Evolutionary conservation across 1,284 basidiomycete species (phyloP).

Genomic region (Trametes pubescens): DNA sequence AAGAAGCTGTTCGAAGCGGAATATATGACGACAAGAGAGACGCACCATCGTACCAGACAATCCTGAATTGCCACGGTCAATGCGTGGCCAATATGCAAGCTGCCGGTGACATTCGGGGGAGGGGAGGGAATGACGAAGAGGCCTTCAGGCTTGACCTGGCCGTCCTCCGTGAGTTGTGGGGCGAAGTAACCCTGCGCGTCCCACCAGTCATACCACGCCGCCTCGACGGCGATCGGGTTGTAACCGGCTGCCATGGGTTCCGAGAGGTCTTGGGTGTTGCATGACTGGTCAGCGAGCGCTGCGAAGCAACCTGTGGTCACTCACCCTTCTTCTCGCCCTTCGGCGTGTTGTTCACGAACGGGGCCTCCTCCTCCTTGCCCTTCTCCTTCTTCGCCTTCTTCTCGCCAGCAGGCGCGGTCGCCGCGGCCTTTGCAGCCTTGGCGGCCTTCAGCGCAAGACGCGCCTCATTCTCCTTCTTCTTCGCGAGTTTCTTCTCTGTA

Average conservation of each 20-base stretch:
- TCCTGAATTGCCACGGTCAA: constrained; percentile 96
- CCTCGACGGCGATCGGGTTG: constrained; percentile 95
- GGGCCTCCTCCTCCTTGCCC: constrained; percentile 71
- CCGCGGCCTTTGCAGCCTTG: constrained; percentile 66
- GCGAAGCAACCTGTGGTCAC: constrained; percentile 1
- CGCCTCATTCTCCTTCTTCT: constrained; percentile 68
- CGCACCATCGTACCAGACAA: constrained; percentile 84
- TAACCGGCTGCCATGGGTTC: constrained; percentile 91
- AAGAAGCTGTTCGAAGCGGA: neutral
- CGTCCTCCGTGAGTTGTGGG: constrained; percentile 72
- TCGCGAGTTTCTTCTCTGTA: constrained; percentile 42
- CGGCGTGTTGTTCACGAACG: constrained; percentile 88
- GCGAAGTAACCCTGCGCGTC: constrained; percentile 89
- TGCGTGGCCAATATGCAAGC: constrained; percentile 96
- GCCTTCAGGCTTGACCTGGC: constrained; percentile 66
- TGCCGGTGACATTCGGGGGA: constrained; percentile 99
- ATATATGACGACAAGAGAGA: constrained; percentile 20
- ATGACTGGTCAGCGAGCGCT: neutral
- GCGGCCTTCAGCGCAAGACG: constrained; percentile 78
- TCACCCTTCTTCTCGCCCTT: constrained; percentile 91
- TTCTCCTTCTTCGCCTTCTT: constrained; percentile 84
- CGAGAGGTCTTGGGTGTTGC: constrained; percentile 72
- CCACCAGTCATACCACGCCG: constrained; percentile 99
- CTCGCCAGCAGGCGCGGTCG: constrained; percentile 51
- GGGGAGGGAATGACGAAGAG: constrained; percentile 92